A percentile compares a stretch with the other conserved stretches of the same genome.
Evolutionary conservation across 306 rosid genomes (phyloP).

Genomic region (Prunus campanulata): DNA sequence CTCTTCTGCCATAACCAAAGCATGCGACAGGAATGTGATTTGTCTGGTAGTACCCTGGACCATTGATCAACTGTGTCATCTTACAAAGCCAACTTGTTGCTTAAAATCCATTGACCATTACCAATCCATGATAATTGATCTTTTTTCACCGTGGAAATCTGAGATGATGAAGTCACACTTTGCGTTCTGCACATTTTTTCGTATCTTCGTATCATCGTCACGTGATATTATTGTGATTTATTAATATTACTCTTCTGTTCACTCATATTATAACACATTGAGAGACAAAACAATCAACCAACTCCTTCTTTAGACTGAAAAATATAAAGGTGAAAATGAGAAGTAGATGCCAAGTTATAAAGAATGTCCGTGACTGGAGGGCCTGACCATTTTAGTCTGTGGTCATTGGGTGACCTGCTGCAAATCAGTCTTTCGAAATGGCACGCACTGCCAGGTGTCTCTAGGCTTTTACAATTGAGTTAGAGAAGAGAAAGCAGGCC

Average conservation of each 20-base stretch:
- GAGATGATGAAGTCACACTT: no score
- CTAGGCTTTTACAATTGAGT: neutral
- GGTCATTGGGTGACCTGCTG: neutral
- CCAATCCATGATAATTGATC: no score
- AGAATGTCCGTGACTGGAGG: constrained; percentile 6
- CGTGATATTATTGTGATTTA: no score
- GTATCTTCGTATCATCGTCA: no score
- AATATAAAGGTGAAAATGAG: neutral
- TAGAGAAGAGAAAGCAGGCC: neutral
- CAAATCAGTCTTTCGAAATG: neutral
- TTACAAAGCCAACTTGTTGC: neutral
- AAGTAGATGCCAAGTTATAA: constrained; percentile 3
- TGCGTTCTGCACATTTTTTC: no score
- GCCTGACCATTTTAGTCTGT: neutral
- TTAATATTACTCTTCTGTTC: no score
- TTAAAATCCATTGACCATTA: neutral
- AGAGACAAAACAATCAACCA: no score
- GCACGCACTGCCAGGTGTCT: constrained; percentile 1
- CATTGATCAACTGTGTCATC: neutral
- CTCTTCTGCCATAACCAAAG: neutral
- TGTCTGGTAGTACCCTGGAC: neutral
- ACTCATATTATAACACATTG: no score
- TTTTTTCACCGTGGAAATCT: no score
- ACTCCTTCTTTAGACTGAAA: neutral
- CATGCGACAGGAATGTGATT: neutral